Percentiles rank a stretch among this genome's conserved stretches.
Evolutionary conservation across 2,329 filamentous ascomycete genomes (phyloP).

Genomic region (Fusarium sp.): DNA sequence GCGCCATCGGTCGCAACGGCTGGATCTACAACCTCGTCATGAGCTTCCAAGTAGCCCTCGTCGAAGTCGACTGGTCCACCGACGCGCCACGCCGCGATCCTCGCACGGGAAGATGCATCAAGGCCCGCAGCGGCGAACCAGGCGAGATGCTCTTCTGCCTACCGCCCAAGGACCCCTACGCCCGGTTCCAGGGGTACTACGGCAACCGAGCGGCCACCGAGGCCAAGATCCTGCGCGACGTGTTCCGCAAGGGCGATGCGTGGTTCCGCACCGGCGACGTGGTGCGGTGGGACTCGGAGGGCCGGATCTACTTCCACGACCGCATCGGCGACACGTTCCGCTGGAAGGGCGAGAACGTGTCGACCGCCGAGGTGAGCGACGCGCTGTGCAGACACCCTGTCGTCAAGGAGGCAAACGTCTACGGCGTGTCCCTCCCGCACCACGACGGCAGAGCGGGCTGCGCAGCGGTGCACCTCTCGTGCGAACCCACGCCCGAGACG

Average conservation of each 20-base stretch:
- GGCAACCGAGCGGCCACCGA: conserved; percentile 76
- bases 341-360: conserved; percentile 87
- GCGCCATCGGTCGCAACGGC: conserved; percentile 81
- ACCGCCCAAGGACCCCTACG: conserved; percentile 70
- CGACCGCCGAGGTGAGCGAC: conserved; percentile 83
- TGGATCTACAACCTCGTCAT: conserved; percentile 67
- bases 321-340: conserved; percentile 82
- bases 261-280: conserved; percentile 90
- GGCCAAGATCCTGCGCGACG: conserved; percentile 78
- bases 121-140: conserved; percentile 67
- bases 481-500: conserved; percentile 54
- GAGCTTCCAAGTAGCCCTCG: conserved; percentile 64
- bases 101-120: conserved; percentile 74
- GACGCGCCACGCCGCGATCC: conserved; percentile 75
- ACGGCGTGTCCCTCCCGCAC: conserved; percentile 80
- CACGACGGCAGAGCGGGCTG: conserved; percentile 89
- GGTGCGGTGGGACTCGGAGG: conserved; percentile 75
- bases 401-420: conserved; percentile 85
- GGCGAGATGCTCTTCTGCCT: conserved; percentile 82
- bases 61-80: conserved; percentile 77
- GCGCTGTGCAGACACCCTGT: conserved; percentile 73
- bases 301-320: conserved; percentile 82
- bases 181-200: conserved; percentile 84
- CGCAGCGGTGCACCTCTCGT: conserved; percentile 72
- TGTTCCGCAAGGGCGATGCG: conserved; percentile 79